Evolutionary conservation across 306 rosid genomes (phyloP).

Genomic region (Quercus robur): DNA sequence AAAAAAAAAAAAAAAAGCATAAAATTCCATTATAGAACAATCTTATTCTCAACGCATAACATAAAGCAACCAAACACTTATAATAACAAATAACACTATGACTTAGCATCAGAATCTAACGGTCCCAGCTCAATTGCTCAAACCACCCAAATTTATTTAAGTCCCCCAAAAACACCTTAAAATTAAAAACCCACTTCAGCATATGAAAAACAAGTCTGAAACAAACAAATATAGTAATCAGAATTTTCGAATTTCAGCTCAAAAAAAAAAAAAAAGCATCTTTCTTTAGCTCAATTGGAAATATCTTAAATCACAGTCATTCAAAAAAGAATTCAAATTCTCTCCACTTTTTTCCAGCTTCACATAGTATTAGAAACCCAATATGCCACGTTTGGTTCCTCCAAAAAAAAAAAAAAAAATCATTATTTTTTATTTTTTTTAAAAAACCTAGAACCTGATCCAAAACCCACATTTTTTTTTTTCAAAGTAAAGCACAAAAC

Average conservation of each 20-base stretch:
- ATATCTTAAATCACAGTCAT: slow-evolving; percentile 44
- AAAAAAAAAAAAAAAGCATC: slow-evolving; percentile 43
- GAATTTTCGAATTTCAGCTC: slow-evolving; percentile 36
- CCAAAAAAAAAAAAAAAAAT: too few relatives aligned
- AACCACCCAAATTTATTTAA: slow-evolving; percentile 26
- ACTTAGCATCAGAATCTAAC: slow-evolving; percentile 77
- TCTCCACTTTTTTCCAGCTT: slow-evolving; percentile 20
- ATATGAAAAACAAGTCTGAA: slow-evolving; percentile 23
- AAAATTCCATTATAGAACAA: slow-evolving; percentile 27
- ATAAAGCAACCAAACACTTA: slow-evolving; percentile 62
- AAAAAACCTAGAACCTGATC: slow-evolving; percentile 5
- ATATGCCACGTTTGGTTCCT: too few relatives aligned
- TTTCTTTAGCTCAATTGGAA: slow-evolving; percentile 28
- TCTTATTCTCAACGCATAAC: slow-evolving; percentile 28
- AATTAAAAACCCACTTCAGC: slow-evolving; percentile 24
- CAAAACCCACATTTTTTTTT: slow-evolving; percentile 18
- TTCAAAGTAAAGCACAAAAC: background rate
- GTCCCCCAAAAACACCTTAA: too few relatives aligned
- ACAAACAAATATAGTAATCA: slow-evolving; percentile 32
- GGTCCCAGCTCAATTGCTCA: slow-evolving; percentile 59
- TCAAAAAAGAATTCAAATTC: slow-evolving; percentile 21
- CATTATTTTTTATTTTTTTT: too few relatives aligned
- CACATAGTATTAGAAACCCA: too few relatives aligned
- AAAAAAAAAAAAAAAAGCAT: background rate
- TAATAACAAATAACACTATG: slow-evolving; percentile 42